Conservation (phyloP, 1,139 yeast genomes). For the Saccharomyces hybrid region DNA sequence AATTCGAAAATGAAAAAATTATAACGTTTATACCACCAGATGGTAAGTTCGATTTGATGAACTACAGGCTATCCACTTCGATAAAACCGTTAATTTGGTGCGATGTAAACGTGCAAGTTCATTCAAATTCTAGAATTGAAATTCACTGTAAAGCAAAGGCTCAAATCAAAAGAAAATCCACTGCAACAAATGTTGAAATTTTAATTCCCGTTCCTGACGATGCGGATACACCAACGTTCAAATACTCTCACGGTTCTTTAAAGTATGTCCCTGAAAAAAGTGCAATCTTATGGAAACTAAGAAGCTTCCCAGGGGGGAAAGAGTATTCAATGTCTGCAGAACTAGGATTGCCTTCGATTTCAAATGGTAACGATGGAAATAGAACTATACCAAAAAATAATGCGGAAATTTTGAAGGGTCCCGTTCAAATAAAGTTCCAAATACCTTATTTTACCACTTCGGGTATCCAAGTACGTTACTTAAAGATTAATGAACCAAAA, state of each 20-base stretch:
- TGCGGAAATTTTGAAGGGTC: slow-evolving; percentile 40
- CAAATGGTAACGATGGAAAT: slow-evolving; percentile 37
- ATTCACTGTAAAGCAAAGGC: slow-evolving; percentile 77
- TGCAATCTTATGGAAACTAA: slow-evolving; percentile 81
- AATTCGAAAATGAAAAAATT: slow-evolving; percentile 75
- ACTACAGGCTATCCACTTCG: slow-evolving; percentile 77
- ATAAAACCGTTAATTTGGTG: slow-evolving; percentile 87
- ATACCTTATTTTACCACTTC: slow-evolving; percentile 97
- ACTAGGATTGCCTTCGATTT: slow-evolving; percentile 80
- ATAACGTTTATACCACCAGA: slow-evolving; percentile 89
- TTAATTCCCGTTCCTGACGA: slow-evolving; percentile 93
- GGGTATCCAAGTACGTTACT: slow-evolving; percentile 91
- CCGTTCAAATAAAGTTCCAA: slow-evolving; percentile 84
- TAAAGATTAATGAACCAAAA: slow-evolving; percentile 90
- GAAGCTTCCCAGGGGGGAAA: slow-evolving; percentile 90
- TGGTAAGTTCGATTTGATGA: slow-evolving; percentile 86
- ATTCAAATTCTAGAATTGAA: slow-evolving; percentile 84
- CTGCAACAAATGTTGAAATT: slow-evolving; percentile 90
- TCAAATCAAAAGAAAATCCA: slow-evolving; percentile 82
- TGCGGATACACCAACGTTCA: slow-evolving; percentile 89
- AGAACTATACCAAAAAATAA: slow-evolving; percentile 12
- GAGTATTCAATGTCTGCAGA: slow-evolving; percentile 89
- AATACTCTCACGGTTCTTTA: slow-evolving; percentile 72
- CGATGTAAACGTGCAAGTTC: slow-evolving; percentile 67
- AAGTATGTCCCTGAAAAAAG: slow-evolving; percentile 89